phyloP scores from a whole-genome alignment of 2,329 filamentous ascomycete genomes.

The Pseudogymnoascus sp. region DNA sequence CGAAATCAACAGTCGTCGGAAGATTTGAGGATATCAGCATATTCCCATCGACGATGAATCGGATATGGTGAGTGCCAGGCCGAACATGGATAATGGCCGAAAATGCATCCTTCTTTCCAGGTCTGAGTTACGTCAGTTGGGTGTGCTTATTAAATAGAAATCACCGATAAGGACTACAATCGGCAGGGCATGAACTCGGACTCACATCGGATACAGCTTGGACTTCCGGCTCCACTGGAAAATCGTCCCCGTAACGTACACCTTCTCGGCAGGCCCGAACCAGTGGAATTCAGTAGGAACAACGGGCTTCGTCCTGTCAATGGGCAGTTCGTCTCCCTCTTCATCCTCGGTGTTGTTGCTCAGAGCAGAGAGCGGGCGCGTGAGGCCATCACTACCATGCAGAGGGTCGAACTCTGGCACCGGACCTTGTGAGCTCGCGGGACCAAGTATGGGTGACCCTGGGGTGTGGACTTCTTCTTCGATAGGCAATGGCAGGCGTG shows the following conservation, averaged over 20 bases:
- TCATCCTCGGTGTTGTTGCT: conserved; percentile 69
- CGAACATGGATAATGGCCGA: conserved; percentile 73
- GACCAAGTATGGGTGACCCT: conserved; percentile 77
- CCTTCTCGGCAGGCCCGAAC: conserved; percentile 72
- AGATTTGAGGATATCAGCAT: conserved; percentile 83
- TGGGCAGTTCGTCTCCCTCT: conserved; percentile 66
- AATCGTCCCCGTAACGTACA: conserved; percentile 96
- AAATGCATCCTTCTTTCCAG: conserved; percentile 50
- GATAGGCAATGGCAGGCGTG: conserved; percentile 83
- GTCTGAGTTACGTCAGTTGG: conserved; percentile 12
- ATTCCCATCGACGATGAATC: conserved; percentile 88
- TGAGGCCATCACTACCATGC: conserved; percentile 37
- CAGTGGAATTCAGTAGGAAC: conserved; percentile 83
- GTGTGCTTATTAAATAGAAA: background rate
- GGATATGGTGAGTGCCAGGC: conserved; percentile 91
- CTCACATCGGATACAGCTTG: conserved; percentile 68
- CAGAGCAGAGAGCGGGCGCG: conserved; percentile 47
- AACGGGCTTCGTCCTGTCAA: conserved; percentile 65
- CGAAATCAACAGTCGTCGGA: conserved; percentile 94
- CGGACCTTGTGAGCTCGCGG: conserved; percentile 44
- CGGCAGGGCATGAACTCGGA: conserved; percentile 32
- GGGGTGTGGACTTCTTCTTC: conserved; percentile 85
- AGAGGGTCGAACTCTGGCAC: conserved; percentile 33
- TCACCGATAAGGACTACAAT: conserved; percentile 11
- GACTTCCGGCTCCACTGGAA: conserved; percentile 97